phyloP scores from a whole-genome alignment of 495 filamentous ascomycete species.

The Hypoxylon trugodes region DNA sequence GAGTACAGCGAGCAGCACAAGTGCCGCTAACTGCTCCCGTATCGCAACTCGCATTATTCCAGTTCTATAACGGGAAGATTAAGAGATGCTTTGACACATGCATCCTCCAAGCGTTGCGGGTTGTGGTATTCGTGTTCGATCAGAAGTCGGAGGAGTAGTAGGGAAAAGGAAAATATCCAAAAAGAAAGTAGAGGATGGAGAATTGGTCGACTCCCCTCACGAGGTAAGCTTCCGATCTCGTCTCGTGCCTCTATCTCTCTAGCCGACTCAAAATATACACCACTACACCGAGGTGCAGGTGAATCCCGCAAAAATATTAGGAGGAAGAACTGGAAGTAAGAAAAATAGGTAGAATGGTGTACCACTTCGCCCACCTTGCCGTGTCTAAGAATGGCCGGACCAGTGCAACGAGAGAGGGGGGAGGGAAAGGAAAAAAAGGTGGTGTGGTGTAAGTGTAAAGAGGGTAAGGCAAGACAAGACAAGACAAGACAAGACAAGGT shows the following conservation, averaged over 20 bases:
- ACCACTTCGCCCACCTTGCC: constrained; percentile 17
- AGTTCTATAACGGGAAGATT: constrained; percentile 46
- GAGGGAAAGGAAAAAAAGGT: constrained; percentile 7
- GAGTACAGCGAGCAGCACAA: constrained; percentile 75
- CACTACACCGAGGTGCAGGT: constrained; percentile 20
- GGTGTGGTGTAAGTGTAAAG: constrained; percentile 16
- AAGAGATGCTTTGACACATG: constrained; percentile 22
- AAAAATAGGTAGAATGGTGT: constrained; percentile 12
- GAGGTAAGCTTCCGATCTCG: constrained; percentile 4
- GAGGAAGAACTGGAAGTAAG: not conserved
- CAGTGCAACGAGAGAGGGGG: constrained; percentile 24
- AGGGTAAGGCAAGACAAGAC: not conserved
- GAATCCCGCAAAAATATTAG: constrained; percentile 7
- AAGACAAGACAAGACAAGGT: not conserved
- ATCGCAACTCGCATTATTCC: constrained; percentile 82
- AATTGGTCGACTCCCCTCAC: not conserved
- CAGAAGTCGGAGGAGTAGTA: not conserved
- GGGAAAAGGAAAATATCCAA: not conserved
- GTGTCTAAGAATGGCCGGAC: constrained; percentile 24
- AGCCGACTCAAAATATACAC: constrained; percentile 16
- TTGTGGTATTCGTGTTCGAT: constrained; percentile 14
- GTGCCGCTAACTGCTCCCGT: constrained; percentile 78
- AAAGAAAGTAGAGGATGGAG: not conserved
- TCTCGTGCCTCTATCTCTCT: not conserved
- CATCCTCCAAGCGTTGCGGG: constrained; percentile 31